These are phyloP conservation scores for Crithidia acanthocephali DNA, from an alignment of 208 protist species.

Conservation along the genomic window DNA sequence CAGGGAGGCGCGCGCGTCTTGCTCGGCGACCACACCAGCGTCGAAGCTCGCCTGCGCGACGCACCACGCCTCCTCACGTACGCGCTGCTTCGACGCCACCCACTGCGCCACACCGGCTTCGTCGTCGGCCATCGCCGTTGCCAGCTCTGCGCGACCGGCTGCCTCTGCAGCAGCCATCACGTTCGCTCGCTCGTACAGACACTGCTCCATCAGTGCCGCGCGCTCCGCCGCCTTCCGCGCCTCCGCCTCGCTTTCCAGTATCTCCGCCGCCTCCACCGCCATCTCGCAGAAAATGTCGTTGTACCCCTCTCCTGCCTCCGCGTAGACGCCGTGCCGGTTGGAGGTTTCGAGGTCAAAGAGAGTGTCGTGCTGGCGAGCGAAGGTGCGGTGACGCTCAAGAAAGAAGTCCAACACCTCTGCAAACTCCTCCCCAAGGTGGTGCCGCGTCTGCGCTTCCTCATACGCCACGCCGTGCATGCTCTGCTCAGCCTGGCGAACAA, in stretches of 20 bases:
- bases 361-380: slow-evolving; percentile 20
- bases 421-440: slow-evolving; percentile 28
- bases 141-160: slow-evolving; percentile 26
- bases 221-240: slow-evolving; percentile 32
- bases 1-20: slow-evolving; percentile 51
- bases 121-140: slow-evolving; percentile 18
- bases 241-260: slow-evolving; percentile 23
- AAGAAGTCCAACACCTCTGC: slow-evolving; percentile 33
- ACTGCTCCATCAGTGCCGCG: slow-evolving; percentile 20
- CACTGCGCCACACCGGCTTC: slow-evolving; percentile 37
- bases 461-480: slow-evolving; percentile 35
- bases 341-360: slow-evolving; percentile 6
- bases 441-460: slow-evolving; percentile 41
- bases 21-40: slow-evolving; percentile 45
- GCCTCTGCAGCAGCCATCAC: slow-evolving; percentile 38
- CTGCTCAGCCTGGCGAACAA: slow-evolving; percentile 37
- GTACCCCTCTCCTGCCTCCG: slow-evolving; percentile 36
- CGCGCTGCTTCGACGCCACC: slow-evolving; percentile 32
- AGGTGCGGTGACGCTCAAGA: slow-evolving; percentile 26
- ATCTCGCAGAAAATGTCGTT: slow-evolving; percentile 40
- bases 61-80: slow-evolving; percentile 32
- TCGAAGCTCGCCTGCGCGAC: slow-evolving; percentile 21
- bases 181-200: slow-evolving; percentile 11
- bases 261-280: too few species aligned
- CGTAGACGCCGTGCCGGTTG: slow-evolving; percentile 27